phyloP scores from a whole-genome alignment of 352 stramenopile genomes.

The Pythium sukuiense region DNA sequence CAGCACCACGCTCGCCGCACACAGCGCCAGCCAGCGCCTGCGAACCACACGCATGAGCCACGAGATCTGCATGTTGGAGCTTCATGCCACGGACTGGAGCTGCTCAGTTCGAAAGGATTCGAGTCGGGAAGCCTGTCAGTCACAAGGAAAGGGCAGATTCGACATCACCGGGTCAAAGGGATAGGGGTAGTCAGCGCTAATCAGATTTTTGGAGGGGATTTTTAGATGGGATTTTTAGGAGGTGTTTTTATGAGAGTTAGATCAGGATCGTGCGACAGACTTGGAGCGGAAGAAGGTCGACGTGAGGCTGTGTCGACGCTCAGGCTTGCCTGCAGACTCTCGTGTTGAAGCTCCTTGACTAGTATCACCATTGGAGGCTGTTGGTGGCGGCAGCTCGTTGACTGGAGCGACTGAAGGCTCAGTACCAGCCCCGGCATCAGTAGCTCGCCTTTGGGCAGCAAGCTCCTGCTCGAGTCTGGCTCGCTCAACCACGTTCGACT shows the following conservation, averaged over 20 bases:
- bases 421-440: neutral
- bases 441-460: neutral
- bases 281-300: constrained; percentile 11
- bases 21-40: neutral
- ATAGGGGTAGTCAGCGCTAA: neutral
- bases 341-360: neutral
- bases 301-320: neutral
- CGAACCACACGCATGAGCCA: neutral
- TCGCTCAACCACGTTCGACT: constrained; percentile 20
- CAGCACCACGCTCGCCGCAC: neutral
- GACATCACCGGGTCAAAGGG: neutral
- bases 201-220: neutral
- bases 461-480: constrained; percentile 14
- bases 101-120: neutral
- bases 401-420: neutral
- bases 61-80: neutral
- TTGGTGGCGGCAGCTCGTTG: neutral
- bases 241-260: neutral
- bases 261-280: neutral
- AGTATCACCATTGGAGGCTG: neutral
- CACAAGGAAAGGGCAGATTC: neutral
- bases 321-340: neutral
- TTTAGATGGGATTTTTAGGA: neutral
- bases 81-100: neutral
- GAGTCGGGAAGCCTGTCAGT: neutral